These are phyloP conservation scores for Dactylonectria macrodidyma DNA, from an alignment of 2,329 filamentous ascomycete genomes.

Conservation along the genomic window DNA sequence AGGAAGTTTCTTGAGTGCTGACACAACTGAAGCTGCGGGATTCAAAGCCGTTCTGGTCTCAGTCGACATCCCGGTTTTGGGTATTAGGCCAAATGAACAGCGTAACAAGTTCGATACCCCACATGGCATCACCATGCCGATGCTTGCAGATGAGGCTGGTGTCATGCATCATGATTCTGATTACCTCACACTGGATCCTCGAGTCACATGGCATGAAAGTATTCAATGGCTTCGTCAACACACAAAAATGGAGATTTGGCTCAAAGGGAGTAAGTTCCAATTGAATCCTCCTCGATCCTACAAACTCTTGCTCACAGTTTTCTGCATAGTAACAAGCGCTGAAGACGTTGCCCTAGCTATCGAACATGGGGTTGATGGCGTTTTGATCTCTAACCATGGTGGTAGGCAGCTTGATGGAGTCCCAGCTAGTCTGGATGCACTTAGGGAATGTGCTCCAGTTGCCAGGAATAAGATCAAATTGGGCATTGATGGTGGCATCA, in stretches of 20 bases:
- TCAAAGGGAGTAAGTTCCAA: constrained; percentile 29
- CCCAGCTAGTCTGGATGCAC: constrained; percentile 68
- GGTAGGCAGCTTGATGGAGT: constrained; percentile 56
- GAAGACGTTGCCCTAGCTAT: constrained; percentile 49
- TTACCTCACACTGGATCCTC: too few species aligned
- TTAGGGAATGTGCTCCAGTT: constrained; percentile 74
- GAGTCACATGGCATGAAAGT: too few species aligned
- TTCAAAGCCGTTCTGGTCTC: constrained; percentile 28
- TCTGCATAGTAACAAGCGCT: not conserved
- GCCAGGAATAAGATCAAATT: constrained; percentile 72
- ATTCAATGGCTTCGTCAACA: constrained; percentile 27
- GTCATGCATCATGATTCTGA: too few species aligned
- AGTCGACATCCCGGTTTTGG: constrained; percentile 20
- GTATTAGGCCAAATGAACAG: constrained; percentile 25
- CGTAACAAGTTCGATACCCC: constrained; percentile 24
- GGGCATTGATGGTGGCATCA: constrained; percentile 56
- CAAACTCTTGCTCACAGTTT: not conserved
- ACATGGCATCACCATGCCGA: constrained; percentile 25
- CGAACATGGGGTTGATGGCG: constrained; percentile 48
- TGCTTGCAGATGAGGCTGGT: not conserved
- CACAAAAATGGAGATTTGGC: constrained; percentile 32
- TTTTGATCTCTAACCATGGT: constrained; percentile 44
- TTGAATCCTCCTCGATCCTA: constrained; percentile 22
- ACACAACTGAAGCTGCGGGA: constrained; percentile 15
- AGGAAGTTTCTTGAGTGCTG: not conserved